Evolutionary conservation across 495 filamentous ascomycete genomes (phyloP).

Genomic region (Sabuloglossum arenarium): DNA sequence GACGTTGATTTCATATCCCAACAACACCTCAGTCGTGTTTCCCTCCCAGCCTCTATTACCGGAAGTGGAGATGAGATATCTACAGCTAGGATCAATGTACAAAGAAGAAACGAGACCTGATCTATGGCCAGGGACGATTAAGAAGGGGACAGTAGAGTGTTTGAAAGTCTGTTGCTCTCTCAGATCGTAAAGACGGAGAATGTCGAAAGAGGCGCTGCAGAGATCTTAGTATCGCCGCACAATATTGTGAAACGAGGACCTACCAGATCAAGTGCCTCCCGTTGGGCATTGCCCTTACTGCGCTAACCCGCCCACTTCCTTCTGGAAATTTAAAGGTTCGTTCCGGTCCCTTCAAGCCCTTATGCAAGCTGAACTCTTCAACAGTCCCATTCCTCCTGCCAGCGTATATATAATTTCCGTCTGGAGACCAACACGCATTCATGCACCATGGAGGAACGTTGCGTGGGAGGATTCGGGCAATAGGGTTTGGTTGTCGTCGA

Average conservation of each 20-base stretch:
- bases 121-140: constrained; percentile 84
- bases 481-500: constrained; percentile 48
- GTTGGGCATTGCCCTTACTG: constrained; percentile 78
- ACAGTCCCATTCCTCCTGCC: constrained; percentile 86
- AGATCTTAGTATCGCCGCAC: neutral
- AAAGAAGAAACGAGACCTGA: constrained; percentile 74
- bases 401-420: constrained; percentile 89
- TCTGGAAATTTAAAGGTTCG: constrained; percentile 79
- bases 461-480: constrained; percentile 54
- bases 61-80: constrained; percentile 75
- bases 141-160: constrained; percentile 71
- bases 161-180: constrained; percentile 37
- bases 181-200: constrained; percentile 78
- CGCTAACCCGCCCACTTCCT: constrained; percentile 75
- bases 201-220: constrained; percentile 71
- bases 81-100: constrained; percentile 70
- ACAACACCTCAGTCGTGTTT: constrained; percentile 67
- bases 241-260: constrained; percentile 12
- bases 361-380: constrained; percentile 81
- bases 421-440: constrained; percentile 90
- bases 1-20: constrained; percentile 75
- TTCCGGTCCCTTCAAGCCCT: constrained; percentile 50
- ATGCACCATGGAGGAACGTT: constrained; percentile 92
- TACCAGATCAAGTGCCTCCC: constrained; percentile 80
- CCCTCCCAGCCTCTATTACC: constrained; percentile 95